Conservation (phyloP, 1,139 yeast species). For the Maudiozyma humilis region DNA sequence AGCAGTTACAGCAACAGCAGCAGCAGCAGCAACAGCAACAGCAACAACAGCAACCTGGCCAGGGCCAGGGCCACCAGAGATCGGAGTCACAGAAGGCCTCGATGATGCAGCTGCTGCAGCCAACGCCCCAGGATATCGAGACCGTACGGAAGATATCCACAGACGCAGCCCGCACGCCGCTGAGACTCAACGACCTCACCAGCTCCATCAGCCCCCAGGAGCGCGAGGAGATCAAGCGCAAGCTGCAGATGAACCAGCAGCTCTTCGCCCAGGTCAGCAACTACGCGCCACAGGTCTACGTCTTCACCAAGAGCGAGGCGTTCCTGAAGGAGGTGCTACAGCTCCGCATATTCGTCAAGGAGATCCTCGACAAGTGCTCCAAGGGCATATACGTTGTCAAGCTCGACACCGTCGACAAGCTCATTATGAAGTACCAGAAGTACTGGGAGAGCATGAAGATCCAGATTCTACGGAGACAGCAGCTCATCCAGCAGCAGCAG, state of each 20-base stretch:
- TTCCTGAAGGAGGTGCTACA: constrained; percentile 72
- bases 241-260: constrained; percentile 51
- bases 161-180: constrained; percentile 61
- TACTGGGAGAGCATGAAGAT: constrained; percentile 67
- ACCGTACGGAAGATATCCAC: constrained; percentile 56
- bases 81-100: constrained; percentile 6
- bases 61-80: constrained; percentile 15
- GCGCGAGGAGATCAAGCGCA: constrained; percentile 52
- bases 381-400: constrained; percentile 55
- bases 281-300: constrained; percentile 67
- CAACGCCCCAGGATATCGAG: constrained; percentile 43
- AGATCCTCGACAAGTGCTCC: constrained; percentile 58
- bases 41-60: constrained; percentile 13
- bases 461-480: constrained; percentile 37
- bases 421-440: constrained; percentile 62
- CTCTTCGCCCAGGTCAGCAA: constrained; percentile 65
- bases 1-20: constrained; percentile 7
- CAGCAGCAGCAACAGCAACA: constrained; percentile 13
- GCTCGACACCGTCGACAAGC: constrained; percentile 63
- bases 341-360: constrained; percentile 70
- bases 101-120: constrained; percentile 15
- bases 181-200: constrained; percentile 60
- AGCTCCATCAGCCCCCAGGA: constrained; percentile 52
- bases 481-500: constrained; percentile 31
- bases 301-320: constrained; percentile 62